Evolutionary conservation across 2,329 filamentous ascomycete species (phyloP), one percentile per base, ranked within the genome.

Genomic region (Epichloe coenophiala): DNA sequence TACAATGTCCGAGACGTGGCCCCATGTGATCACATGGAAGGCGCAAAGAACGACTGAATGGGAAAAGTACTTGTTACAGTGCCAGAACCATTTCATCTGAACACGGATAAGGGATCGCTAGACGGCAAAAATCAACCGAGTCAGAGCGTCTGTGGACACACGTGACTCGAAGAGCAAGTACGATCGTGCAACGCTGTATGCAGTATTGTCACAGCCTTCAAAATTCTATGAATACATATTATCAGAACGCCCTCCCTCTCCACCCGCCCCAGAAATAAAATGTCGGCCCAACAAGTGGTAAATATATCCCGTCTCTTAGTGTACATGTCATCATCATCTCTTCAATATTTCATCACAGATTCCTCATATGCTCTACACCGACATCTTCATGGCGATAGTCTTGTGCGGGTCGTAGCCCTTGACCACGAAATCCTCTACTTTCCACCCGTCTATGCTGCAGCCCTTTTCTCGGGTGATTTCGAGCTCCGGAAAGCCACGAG

Each of bases 301-400:
- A 3, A 27, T 27, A 31, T 11, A 31, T 31, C 31, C 31, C 31
- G 31, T 31, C 9, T 31, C 31, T 31, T 11, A 31, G 31, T 31
- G 31, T 31, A 31, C 31, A 31, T 31, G 31, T 11, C 31, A 35
- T 27, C 17, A 44, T 15, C 33, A 35, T 12, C 7, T 33, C 46
- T 41, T 27, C 7, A 15, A 31, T 47, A 7, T 47, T 4, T 17
- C 46, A 40, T 33, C 27, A 15, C 12, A 15, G n/a, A 37, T 3
- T 48, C 21, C 11, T 11, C n/a, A 23, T 17, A 44, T 23, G 12
- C 5, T 33, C 43, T 33, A 89, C 52, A 97, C 91, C 63, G 88
- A 94, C 93, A 98, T 98, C 73, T 97, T 96, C 93, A 98, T 98
- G 43, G 86, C 78, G 70, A 98, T 95, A 5, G 78, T 78, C 71